These are phyloP conservation scores for Termitomyces sp. DNA, from an alignment of 768 basidiomycete species.

Conservation along the genomic window DNA sequence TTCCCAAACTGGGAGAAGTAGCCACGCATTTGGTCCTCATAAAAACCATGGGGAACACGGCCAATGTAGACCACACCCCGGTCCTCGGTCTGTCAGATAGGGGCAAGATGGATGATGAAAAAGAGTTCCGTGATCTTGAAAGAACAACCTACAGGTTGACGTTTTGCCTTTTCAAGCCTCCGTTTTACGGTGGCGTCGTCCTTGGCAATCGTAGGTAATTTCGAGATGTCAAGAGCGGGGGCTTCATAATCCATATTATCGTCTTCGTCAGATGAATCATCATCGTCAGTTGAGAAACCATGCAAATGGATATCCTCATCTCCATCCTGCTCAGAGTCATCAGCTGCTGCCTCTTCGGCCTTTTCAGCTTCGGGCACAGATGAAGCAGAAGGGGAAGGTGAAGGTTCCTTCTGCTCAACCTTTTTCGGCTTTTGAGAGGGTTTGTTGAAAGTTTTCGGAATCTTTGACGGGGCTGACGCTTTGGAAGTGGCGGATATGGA, in stretches of 20 bases:
- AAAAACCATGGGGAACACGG: conserved; percentile 95
- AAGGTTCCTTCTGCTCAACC: conserved; percentile 15
- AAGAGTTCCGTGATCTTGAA: neutral
- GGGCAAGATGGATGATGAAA: neutral
- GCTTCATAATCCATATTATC: conserved; percentile 47
- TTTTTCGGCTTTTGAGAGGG: conserved; percentile 13
- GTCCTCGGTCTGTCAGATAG: conserved; percentile 41
- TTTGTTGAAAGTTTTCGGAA: conserved; percentile 6
- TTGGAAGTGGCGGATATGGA: conserved; percentile 9
- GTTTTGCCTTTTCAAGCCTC: conserved; percentile 56
- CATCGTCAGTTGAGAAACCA: conserved; percentile 76
- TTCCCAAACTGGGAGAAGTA: conserved; percentile 96
- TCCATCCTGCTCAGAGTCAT: conserved; percentile 22
- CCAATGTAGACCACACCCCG: conserved; percentile 87
- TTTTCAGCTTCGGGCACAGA: conserved; percentile 6
- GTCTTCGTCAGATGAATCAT: conserved; percentile 76
- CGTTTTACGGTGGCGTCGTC: conserved; percentile 78
- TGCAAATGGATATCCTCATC: conserved; percentile 46
- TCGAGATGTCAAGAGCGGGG: conserved; percentile 57
- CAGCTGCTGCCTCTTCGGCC: conserved; percentile 17
- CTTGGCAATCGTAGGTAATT: conserved; percentile 83
- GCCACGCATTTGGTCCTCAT: conserved; percentile 87
- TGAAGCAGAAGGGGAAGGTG: conserved; percentile 6
- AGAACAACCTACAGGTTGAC: conserved; percentile 64
- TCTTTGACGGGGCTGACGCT: neutral